phyloP scores from a whole-genome alignment of 176 grass and related monocot species.

The Cenchrus americanus region DNA sequence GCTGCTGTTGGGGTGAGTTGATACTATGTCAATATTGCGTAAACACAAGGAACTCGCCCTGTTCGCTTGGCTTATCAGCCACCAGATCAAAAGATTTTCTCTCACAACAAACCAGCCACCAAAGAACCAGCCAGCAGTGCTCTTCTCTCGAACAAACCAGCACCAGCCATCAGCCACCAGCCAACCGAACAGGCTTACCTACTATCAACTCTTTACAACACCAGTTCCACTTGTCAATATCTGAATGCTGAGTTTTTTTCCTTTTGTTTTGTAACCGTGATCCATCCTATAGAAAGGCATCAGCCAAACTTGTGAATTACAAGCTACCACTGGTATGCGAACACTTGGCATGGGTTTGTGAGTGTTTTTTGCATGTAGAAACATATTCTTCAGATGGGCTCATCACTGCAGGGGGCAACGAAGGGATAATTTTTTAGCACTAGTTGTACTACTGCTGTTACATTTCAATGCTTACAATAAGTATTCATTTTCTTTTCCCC shows the following conservation, averaged over 20 bases:
- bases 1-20: slow-evolving; percentile 58
- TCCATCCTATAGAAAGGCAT: background rate
- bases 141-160: too few species aligned
- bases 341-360: background rate
- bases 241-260: background rate
- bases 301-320: background rate
- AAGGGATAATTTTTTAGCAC: background rate
- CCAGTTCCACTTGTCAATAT: background rate
- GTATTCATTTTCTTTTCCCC: background rate
- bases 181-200: too few species aligned
- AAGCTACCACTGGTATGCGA: background rate
- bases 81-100: too few species aligned
- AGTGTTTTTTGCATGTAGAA: too few species aligned
- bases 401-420: background rate
- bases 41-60: background rate
- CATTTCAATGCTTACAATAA: background rate
- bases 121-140: too few species aligned
- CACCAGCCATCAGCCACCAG: too few species aligned
- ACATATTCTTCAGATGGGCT: slow-evolving; percentile 20
- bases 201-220: background rate
- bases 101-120: too few species aligned
- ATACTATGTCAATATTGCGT: background rate
- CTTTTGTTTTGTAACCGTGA: background rate
- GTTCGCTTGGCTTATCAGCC: too few species aligned
- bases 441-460: background rate